Conservation (phyloP, 257 asterid species). For the Salvia miltiorrhiza region DNA sequence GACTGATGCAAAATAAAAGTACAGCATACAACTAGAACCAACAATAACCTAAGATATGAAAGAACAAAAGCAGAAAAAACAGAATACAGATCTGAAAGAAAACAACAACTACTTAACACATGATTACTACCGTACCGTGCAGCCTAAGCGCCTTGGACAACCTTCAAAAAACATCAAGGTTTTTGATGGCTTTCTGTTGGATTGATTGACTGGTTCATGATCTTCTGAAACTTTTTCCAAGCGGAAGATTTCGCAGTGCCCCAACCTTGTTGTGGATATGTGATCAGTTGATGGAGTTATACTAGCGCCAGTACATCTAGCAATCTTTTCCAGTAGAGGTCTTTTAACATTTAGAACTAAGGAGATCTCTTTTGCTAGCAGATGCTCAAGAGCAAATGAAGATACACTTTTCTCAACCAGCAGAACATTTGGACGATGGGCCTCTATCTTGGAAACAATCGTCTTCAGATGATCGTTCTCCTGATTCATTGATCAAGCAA, state of each 20-base stretch:
- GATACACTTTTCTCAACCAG: constrained; percentile 94
- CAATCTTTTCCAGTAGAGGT: constrained; percentile 73
- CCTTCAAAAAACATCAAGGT: constrained; percentile 97
- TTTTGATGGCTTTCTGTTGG: constrained; percentile 69
- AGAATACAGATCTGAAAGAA: no score
- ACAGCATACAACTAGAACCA: background rate
- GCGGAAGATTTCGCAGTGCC: constrained; percentile 83
- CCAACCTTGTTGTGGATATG: constrained; percentile 63
- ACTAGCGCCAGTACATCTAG: constrained; percentile 87
- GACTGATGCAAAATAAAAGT: background rate
- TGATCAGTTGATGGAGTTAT: constrained; percentile 80
- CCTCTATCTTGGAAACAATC: constrained; percentile 81
- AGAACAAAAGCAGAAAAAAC: background rate
- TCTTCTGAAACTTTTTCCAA: constrained; percentile 76
- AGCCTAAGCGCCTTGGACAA: constrained; percentile 90
- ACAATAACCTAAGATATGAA: background rate
- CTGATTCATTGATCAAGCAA: constrained; percentile 38
- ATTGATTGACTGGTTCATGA: constrained; percentile 64
- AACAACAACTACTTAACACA: background rate
- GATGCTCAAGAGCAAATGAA: constrained; percentile 81
- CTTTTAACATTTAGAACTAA: constrained; percentile 81
- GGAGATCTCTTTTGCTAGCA: constrained; percentile 86
- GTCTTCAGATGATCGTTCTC: constrained; percentile 82
- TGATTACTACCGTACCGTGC: constrained; percentile 67
- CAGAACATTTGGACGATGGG: constrained; percentile 83